phyloP scores from a whole-genome alignment of 805 yeast species.

The Grigorovia yakushimaensis region DNA sequence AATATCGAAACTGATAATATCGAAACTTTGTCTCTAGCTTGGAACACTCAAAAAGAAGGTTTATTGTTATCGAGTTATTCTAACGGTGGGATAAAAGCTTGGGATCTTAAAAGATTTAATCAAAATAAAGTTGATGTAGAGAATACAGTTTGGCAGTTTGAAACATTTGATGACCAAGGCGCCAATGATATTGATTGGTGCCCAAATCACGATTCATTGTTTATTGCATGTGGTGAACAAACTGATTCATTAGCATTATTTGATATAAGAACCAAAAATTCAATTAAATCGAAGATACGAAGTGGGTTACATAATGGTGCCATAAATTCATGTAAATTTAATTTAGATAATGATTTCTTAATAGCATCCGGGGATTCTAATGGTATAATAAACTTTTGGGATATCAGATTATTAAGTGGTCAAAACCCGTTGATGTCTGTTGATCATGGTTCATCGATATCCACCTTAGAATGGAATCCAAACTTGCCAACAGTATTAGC shows the following conservation, averaged over 20 bases:
- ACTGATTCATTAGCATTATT: constrained; percentile 35
- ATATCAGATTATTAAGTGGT: constrained; percentile 39
- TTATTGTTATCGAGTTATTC: constrained; percentile 49
- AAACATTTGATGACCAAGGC: constrained; percentile 34
- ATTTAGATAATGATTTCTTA: constrained; percentile 43
- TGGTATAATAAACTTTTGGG: constrained; percentile 56
- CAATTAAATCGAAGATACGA: constrained; percentile 1
- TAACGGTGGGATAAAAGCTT: constrained; percentile 53
- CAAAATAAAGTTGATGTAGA: constrained; percentile 17
- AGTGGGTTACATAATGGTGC: constrained; percentile 22
- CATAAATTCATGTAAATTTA: constrained; percentile 51
- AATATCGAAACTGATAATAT: constrained; percentile 15
- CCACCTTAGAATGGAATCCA: constrained; percentile 70
- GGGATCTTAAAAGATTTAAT: constrained; percentile 48
- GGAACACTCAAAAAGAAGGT: constrained; percentile 64
- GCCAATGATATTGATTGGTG: constrained; percentile 69
- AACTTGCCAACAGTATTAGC: constrained; percentile 44
- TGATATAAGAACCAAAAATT: constrained; percentile 39
- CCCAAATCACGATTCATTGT: constrained; percentile 47
- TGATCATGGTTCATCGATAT: constrained; percentile 41
- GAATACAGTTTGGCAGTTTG: constrained; percentile 13
- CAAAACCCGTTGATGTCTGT: constrained; percentile 22
- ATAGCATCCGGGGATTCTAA: constrained; percentile 58
- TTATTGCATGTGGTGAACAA: constrained; percentile 62
- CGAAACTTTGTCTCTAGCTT: constrained; percentile 64